Conservation (phyloP, 83 land plant species). For the Picea abies region DNA sequence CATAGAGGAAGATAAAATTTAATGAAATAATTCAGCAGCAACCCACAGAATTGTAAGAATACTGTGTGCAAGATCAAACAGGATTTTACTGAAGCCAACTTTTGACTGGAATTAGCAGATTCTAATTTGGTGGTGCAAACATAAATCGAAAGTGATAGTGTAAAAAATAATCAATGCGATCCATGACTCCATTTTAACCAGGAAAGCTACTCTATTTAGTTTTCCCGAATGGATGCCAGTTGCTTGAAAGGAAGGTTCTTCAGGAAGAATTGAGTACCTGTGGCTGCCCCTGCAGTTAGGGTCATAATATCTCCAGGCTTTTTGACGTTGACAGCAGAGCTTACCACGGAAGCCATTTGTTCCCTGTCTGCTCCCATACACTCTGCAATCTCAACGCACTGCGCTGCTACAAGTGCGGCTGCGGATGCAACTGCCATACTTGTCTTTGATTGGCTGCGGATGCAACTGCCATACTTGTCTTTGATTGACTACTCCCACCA, state of each 20-base stretch:
- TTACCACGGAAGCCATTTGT: slow-evolving; percentile 77
- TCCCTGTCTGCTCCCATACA: slow-evolving; percentile 94
- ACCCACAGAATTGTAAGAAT: background rate
- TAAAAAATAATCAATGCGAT: background rate
- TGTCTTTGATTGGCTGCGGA: too few species aligned
- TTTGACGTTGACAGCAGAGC: slow-evolving; percentile 94
- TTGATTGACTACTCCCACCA: slow-evolving; percentile 45
- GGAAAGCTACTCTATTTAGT: background rate
- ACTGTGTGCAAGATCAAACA: background rate
- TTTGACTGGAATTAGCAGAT: background rate
- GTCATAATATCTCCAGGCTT: slow-evolving; percentile 96
- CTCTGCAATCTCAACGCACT: slow-evolving; percentile 96
- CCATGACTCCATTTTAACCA: background rate
- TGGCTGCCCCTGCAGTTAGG: slow-evolving; percentile 96
- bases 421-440: too few species aligned
- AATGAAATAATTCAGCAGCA: background rate
- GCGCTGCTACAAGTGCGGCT: slow-evolving; percentile 95
- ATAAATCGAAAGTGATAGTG: background rate
- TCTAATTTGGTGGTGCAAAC: background rate
- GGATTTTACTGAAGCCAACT: slow-evolving; percentile 1
- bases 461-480: slow-evolving; percentile 94
- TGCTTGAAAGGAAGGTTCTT: slow-evolving; percentile 10
- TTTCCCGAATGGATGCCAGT: background rate
- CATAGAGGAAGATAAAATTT: background rate
- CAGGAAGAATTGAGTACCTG: slow-evolving; percentile 44